Evolutionary conservation across 129 eudicot genomes (phyloP).

Genomic region (Centaurea solstitialis): DNA sequence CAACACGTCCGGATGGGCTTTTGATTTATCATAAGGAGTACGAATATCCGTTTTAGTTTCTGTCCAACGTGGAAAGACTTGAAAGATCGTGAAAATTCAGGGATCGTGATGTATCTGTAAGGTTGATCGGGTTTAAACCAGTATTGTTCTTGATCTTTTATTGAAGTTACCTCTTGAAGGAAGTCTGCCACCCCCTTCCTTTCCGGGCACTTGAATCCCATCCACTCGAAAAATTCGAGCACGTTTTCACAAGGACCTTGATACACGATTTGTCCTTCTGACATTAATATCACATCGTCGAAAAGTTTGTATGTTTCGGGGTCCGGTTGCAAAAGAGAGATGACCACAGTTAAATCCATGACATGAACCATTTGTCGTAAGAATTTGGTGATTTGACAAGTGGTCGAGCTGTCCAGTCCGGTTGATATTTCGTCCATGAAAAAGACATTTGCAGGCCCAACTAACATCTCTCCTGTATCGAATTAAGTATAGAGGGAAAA

Average conservation of each 20-base stretch:
- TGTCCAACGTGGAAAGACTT: conserved; percentile 36
- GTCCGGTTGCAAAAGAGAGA: conserved; percentile 68
- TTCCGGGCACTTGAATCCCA: conserved; percentile 54
- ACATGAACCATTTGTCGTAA: conserved; percentile 50
- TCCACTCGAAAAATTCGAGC: conserved; percentile 47
- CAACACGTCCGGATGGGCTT: conserved; percentile 18
- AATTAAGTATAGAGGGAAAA: background rate
- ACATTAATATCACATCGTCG: conserved; percentile 57
- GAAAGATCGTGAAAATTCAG: conserved; percentile 23
- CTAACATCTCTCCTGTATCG: conserved; percentile 61
- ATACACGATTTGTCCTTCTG: conserved; percentile 60
- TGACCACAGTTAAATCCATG: conserved; percentile 50
- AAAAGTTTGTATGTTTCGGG: conserved; percentile 59
- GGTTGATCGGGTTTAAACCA: conserved; percentile 24
- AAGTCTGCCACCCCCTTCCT: conserved; percentile 45
- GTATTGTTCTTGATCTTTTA: conserved; percentile 36
- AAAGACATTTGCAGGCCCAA: conserved; percentile 58
- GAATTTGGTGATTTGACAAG: conserved; percentile 47
- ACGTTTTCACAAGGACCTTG: conserved; percentile 57
- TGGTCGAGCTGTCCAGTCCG: conserved; percentile 63
- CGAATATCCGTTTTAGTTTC: conserved; percentile 21
- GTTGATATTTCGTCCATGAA: conserved; percentile 69
- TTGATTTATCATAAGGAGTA: conserved; percentile 31
- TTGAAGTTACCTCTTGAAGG: conserved; percentile 40
- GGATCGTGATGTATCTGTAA: conserved; percentile 17